Percentiles rank a stretch among this genome's conserved stretches.
Conservation (phyloP, 179 eudicot genomes). For the Sideroxylon spinosum region DNA sequence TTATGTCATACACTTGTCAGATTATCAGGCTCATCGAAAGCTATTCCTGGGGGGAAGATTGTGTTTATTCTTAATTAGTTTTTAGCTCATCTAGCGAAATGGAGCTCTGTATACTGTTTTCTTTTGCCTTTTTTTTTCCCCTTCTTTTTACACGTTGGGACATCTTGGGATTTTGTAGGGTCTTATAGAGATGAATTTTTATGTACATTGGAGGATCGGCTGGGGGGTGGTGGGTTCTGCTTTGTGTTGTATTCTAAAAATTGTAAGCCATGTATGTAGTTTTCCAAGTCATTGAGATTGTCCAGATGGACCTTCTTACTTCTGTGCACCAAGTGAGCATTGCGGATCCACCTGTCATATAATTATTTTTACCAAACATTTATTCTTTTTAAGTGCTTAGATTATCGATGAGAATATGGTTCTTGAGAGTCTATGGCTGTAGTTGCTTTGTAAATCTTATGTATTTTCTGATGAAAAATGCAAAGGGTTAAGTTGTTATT, state of each 20-base stretch:
- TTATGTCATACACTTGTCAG: not conserved
- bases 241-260: conserved; percentile 15
- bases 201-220: conserved; percentile 21
- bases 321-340: not conserved
- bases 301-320: not conserved
- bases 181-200: conserved; percentile 19
- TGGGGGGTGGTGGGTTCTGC: not conserved
- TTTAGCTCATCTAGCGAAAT: conserved; percentile 14
- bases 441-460: no score
- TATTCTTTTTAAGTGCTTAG: not conserved
- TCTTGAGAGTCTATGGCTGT: not conserved
- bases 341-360: not conserved
- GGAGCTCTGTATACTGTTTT: conserved; percentile 17
- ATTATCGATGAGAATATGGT: not conserved
- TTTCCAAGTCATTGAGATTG: conserved; percentile 11
- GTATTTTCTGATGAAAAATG: no score
- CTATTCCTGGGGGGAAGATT: not conserved
- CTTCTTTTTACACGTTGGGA: conserved; percentile 18
- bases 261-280: conserved; percentile 17
- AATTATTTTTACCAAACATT: not conserved
- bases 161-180: conserved; percentile 8
- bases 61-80: conserved; percentile 18
- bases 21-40: conserved; percentile 13
- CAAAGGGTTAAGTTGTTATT: no score
- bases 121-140: not conserved